Evolutionary conservation across 164 flowering plant genomes (phyloP).

Genomic region (Vitis labrusca): DNA sequence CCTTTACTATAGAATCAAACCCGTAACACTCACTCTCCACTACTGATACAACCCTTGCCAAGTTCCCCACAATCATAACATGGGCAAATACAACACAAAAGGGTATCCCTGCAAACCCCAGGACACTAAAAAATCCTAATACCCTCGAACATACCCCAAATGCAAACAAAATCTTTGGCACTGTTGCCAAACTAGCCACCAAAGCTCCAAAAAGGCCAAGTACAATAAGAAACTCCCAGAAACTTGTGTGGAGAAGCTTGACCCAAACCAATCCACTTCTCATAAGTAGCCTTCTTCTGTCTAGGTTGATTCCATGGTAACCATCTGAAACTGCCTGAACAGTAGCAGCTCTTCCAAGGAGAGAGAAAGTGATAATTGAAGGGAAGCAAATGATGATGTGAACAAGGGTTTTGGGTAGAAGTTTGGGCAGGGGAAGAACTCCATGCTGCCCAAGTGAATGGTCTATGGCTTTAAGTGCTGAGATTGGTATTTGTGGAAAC

Average conservation of each 20-base stretch:
- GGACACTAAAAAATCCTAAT: conserved; percentile 23
- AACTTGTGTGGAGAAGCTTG: conserved; percentile 41
- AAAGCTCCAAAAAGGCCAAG: conserved; percentile 25
- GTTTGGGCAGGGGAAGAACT: conserved; percentile 16
- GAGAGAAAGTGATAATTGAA: conserved; percentile 35
- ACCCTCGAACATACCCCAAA: conserved; percentile 21
- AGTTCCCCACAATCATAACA: conserved; percentile 33
- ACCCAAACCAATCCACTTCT: conserved; percentile 33
- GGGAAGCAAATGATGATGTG: conserved; percentile 35
- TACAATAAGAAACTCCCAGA: conserved; percentile 29
- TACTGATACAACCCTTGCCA: conserved; percentile 34
- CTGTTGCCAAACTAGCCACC: conserved; percentile 12
- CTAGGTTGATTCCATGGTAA: conserved; percentile 31
- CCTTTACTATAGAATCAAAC: conserved; percentile 27
- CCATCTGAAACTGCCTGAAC: conserved; percentile 35
- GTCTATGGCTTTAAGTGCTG: conserved; percentile 12
- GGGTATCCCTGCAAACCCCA: conserved; percentile 25
- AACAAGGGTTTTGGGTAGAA: conserved; percentile 29
- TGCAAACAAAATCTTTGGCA: conserved; percentile 18
- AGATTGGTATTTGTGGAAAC: conserved; percentile 23
- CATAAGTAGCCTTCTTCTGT: conserved; percentile 25
- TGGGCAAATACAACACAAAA: conserved; percentile 39
- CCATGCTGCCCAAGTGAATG: conserved; percentile 18
- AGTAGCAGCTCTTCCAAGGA: conserved; percentile 42
- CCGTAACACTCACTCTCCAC: conserved; percentile 34